These are phyloP conservation scores for Lathyrus tuberosus DNA, from an alignment of 306 rosid species.

Conservation along the genomic window DNA sequence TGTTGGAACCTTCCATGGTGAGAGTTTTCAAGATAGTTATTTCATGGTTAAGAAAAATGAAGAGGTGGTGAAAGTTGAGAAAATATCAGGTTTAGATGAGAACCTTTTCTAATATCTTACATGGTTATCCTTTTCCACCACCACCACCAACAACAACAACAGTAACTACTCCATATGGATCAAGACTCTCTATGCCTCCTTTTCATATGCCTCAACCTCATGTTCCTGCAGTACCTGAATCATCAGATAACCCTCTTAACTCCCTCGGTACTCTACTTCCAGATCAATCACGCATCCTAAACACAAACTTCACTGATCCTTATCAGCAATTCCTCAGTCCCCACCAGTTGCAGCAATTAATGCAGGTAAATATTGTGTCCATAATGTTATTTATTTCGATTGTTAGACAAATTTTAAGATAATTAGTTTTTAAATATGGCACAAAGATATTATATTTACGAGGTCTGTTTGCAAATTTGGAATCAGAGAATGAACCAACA, in stretches of 20 bases:
- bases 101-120: too few relatives aligned
- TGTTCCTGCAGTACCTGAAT: conserved; percentile 53
- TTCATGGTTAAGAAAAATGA: too few relatives aligned
- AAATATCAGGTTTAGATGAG: too few relatives aligned
- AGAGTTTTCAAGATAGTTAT: too few relatives aligned
- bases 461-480: too few relatives aligned
- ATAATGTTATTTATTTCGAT: conserved; percentile 3
- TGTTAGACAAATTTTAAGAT: too few relatives aligned
- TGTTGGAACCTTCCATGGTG: too few relatives aligned
- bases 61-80: too few relatives aligned
- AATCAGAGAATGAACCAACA: too few relatives aligned
- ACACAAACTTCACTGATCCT: conserved; percentile 50
- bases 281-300: conserved; percentile 54
- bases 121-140: too few relatives aligned
- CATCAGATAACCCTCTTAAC: conserved; percentile 53
- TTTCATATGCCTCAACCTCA: conserved; percentile 60
- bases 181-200: conserved; percentile 61
- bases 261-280: conserved; percentile 44
- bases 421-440: not conserved
- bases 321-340: conserved; percentile 66
- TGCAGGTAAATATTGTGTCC: conserved; percentile 51
- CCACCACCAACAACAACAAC: conserved; percentile 50
- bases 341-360: conserved; percentile 58
- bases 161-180: conserved; percentile 63
- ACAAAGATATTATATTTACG: conserved; percentile 18